phyloP scores from a whole-genome alignment of 2,329 filamentous ascomycete genomes.

The Xylariaceae sp. region DNA sequence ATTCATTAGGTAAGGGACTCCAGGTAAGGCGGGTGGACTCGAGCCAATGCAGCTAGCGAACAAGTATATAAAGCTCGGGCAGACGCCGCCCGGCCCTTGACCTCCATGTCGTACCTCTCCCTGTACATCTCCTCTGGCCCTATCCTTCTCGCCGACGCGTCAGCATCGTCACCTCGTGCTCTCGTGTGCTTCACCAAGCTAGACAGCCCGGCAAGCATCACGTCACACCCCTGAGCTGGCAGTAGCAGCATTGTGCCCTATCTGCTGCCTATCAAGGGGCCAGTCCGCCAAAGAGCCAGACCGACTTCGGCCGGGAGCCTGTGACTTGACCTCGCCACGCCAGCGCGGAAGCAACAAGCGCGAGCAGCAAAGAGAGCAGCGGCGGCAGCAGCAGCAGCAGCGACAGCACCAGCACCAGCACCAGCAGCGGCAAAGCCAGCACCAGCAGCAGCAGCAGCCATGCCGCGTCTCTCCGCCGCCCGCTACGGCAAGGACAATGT shows the following conservation, averaged over 20 bases:
- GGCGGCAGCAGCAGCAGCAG: too few species aligned
- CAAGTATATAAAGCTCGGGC: conserved; percentile 1
- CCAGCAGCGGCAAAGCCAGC: too few species aligned
- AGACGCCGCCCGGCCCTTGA: conserved; percentile 1
- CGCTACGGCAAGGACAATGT: conserved; percentile 96
- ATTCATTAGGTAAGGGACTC: too few species aligned
- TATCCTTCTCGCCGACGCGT: not conserved
- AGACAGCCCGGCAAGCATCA: not conserved
- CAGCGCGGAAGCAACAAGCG: not conserved
- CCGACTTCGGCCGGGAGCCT: not conserved
- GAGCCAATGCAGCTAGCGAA: not conserved
- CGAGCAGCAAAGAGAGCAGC: too few species aligned
- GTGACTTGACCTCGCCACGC: not conserved
- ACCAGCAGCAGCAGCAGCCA: conserved; percentile 28
- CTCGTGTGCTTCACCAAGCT: not conserved
- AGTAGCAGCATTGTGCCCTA: too few species aligned
- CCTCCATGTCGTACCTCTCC: not conserved
- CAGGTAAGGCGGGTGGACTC: too few species aligned
- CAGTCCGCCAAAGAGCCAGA: not conserved
- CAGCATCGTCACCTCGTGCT: not conserved
- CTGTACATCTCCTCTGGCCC: not conserved
- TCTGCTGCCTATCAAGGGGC: too few species aligned
- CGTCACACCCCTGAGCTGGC: not conserved
- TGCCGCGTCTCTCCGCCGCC: conserved; percentile 54
- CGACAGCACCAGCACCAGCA: not conserved